A percentile compares a stretch with the other conserved stretches of the same genome.
These are phyloP conservation scores for Leptographium procerum DNA, from an alignment of 2,329 filamentous ascomycete genomes.

Conservation along the genomic window DNA sequence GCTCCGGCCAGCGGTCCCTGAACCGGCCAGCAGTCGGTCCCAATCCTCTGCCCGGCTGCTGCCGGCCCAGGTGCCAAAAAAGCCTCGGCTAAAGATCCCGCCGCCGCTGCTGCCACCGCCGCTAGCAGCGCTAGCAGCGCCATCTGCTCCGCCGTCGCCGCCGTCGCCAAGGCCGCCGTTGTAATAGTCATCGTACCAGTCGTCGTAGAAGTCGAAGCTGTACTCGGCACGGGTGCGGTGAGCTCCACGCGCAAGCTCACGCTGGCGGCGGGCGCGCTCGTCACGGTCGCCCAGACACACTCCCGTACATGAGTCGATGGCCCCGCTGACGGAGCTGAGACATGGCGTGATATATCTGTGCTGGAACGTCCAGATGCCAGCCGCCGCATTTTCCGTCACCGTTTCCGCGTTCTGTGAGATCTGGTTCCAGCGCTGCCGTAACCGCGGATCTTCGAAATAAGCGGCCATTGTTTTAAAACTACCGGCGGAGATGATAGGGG, in stretches of 20 bases:
- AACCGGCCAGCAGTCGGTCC: conserved; percentile 68
- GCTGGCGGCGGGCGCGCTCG: conserved; percentile 57
- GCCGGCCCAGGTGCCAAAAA: conserved; percentile 61
- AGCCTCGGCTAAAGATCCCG: conserved; percentile 38
- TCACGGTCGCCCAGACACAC: conserved; percentile 62
- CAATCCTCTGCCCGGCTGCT: conserved; percentile 58
- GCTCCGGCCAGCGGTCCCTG: conserved; percentile 43
- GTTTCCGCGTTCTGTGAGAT: conserved; percentile 74
- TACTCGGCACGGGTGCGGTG: conserved; percentile 57
- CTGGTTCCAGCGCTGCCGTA: conserved; percentile 89
- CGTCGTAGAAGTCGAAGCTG: conserved; percentile 95
- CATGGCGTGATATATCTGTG: conserved; percentile 80
- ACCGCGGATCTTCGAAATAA: conserved; percentile 68
- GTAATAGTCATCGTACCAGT: conserved; percentile 61
- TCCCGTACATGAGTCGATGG: conserved; percentile 60
- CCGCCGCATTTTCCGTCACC: conserved; percentile 84
- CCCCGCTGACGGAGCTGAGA: conserved; percentile 52
- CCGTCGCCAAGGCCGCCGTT: conserved; percentile 25
- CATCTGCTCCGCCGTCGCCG: conserved; percentile 61
- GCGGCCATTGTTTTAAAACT: conserved; percentile 29
- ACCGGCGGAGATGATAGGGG: not conserved
- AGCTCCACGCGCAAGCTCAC: conserved; percentile 47
- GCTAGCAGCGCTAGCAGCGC: conserved; percentile 18
- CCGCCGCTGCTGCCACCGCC: conserved; percentile 11
- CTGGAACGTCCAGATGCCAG: conserved; percentile 78